Evolutionary conservation across 768 basidiomycete species (phyloP).

Genomic region (Exsudoporus frostii): DNA sequence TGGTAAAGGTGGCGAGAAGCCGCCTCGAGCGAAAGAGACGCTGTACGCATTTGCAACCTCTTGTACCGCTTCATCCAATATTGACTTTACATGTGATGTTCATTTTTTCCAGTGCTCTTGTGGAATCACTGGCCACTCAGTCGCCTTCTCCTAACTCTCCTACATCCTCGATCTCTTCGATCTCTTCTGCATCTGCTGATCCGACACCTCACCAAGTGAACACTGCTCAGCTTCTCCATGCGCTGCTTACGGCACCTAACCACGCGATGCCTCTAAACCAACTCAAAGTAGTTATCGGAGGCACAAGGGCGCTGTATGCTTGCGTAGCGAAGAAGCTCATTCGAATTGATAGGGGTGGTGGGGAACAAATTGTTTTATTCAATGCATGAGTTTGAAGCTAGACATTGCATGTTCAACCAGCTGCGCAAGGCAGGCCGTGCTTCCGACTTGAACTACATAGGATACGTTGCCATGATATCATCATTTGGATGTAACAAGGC

Average conservation of each 20-base stretch:
- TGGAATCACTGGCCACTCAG: slow-evolving; percentile 52
- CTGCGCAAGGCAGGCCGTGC: neutral
- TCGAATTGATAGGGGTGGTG: slow-evolving; percentile 70
- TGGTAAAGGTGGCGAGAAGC: slow-evolving; percentile 41
- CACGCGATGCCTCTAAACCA: slow-evolving; percentile 59
- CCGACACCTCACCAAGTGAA: slow-evolving; percentile 68
- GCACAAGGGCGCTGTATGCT: slow-evolving; percentile 64
- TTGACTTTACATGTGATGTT: neutral
- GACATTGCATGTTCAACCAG: neutral
- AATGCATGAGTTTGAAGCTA: slow-evolving; percentile 36
- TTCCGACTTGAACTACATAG: neutral
- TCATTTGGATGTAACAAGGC: too few relatives aligned
- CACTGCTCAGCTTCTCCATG: slow-evolving; percentile 62
- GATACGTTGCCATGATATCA: neutral
- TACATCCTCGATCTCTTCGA: slow-evolving; percentile 53
- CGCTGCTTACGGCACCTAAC: slow-evolving; percentile 52
- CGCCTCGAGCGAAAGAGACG: slow-evolving; percentile 55
- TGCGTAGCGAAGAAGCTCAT: slow-evolving; percentile 81
- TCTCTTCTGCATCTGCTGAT: slow-evolving; percentile 33
- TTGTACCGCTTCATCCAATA: neutral
- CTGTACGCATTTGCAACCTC: slow-evolving; percentile 42
- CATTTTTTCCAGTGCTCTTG: slow-evolving; percentile 43
- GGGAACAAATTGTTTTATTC: slow-evolving; percentile 75
- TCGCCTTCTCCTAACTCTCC: slow-evolving; percentile 56
- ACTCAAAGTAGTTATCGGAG: slow-evolving; percentile 57